These are phyloP conservation scores for Aspergillus costaricaensis DNA, from an alignment of 2,329 filamentous ascomycete genomes.

Conservation along the genomic window DNA sequence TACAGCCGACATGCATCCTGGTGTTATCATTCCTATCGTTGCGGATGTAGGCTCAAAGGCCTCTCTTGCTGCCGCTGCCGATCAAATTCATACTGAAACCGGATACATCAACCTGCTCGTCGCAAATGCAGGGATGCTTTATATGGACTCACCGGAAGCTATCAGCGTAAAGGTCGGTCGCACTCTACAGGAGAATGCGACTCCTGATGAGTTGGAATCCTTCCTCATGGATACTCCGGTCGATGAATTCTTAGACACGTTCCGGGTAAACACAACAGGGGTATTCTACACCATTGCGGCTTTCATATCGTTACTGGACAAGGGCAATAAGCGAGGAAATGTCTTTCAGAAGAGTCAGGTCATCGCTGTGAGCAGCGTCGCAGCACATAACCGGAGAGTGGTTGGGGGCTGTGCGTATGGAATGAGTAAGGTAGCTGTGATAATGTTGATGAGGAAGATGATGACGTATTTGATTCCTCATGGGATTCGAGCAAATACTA, in stretches of 20 bases:
- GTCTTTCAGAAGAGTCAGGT: conserved; percentile 26
- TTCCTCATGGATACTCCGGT: conserved; percentile 17
- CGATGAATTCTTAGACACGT: conserved; percentile 28
- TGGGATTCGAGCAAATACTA: conserved; percentile 26
- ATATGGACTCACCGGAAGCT: conserved; percentile 33
- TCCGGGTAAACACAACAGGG: conserved; percentile 33
- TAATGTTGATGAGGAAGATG: conserved; percentile 21
- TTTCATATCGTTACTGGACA: conserved; percentile 38
- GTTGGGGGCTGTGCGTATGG: conserved; percentile 20
- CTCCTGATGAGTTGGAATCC: neutral
- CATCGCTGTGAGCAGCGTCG: conserved; percentile 26
- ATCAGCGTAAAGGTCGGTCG: neutral
- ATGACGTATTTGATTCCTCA: conserved; percentile 16
- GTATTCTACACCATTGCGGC: conserved; percentile 37
- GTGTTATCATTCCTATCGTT: conserved; percentile 44
- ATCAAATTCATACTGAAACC: conserved; percentile 44
- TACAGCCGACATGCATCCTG: conserved; percentile 18
- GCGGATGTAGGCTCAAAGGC: conserved; percentile 47
- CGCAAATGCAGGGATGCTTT: conserved; percentile 51
- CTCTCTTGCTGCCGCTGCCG: conserved; percentile 45
- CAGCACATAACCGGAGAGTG: conserved; percentile 25
- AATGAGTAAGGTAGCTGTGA: conserved; percentile 26
- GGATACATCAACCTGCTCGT: conserved; percentile 55
- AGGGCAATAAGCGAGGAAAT: conserved; percentile 26
- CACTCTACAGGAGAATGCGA: neutral